Conservation (phyloP, 148 eudicot genomes). For the Dianthus caryophyllus region DNA sequence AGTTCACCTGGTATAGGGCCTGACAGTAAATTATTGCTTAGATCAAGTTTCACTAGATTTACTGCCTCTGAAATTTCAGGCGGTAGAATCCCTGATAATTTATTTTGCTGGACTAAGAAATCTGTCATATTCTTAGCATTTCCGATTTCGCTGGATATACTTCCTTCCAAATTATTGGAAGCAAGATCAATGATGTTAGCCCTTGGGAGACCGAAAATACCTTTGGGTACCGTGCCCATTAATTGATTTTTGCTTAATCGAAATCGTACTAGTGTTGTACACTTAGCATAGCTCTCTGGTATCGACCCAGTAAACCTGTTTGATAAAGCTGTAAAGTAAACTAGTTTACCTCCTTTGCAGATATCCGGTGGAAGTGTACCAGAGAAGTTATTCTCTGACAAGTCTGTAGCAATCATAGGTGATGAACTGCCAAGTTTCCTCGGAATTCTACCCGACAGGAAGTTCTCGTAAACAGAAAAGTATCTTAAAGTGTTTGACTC, state of each 20-base stretch:
- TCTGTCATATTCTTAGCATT: conserved; percentile 67
- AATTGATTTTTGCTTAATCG: conserved; percentile 58
- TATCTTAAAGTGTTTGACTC: conserved; percentile 45
- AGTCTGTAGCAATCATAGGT: conserved; percentile 41
- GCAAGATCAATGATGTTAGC: conserved; percentile 66
- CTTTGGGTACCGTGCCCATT: conserved; percentile 53
- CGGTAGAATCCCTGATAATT: conserved; percentile 59
- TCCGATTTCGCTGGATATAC: conserved; percentile 41
- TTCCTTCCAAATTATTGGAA: conserved; percentile 50
- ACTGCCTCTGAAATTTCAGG: conserved; percentile 49
- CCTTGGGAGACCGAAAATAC: conserved; percentile 57
- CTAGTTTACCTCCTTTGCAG: conserved; percentile 61
- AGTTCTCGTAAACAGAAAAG: conserved; percentile 65
- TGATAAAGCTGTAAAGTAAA: conserved; percentile 52
- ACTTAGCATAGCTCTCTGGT: conserved; percentile 52
- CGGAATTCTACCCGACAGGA: conserved; percentile 65
- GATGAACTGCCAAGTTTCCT: conserved; percentile 57
- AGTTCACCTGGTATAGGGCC: conserved; percentile 71
- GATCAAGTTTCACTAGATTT: conserved; percentile 67
- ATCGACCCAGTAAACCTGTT: conserved; percentile 58
- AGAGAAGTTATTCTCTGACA: conserved; percentile 62
- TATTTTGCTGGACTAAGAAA: conserved; percentile 59
- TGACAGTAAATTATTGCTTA: conserved; percentile 57
- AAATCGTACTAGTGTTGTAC: conserved; percentile 58
- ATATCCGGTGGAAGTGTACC: conserved; percentile 52